A percentile compares a stretch with the other conserved stretches of the same genome.
These are phyloP conservation scores for Metschnikowia similis DNA, from an alignment of 805 yeast species.

Conservation along the genomic window DNA sequence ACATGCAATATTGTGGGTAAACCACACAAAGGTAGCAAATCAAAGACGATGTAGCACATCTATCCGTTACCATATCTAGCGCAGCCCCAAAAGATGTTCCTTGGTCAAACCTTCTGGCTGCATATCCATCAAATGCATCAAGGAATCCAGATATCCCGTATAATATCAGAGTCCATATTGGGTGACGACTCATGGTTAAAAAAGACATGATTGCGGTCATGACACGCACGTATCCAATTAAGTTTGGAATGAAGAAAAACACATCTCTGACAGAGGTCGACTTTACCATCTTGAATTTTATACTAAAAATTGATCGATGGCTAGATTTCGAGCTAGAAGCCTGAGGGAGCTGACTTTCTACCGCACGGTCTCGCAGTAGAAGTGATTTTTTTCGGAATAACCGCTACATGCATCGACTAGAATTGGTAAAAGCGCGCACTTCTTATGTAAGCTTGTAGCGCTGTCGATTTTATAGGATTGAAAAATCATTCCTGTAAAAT, in stretches of 20 bases:
- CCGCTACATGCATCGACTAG: not conserved
- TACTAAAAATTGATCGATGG: not conserved
- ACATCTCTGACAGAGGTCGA: slow-evolving; percentile 39
- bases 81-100: slow-evolving; percentile 94
- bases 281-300: not conserved
- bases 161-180: slow-evolving; percentile 66
- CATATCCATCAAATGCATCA: slow-evolving; percentile 95
- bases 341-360: not conserved
- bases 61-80: slow-evolving; percentile 96
- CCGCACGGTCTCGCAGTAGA: not conserved
- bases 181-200: slow-evolving; percentile 78
- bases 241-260: slow-evolving; percentile 80
- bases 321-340: not conserved
- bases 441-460: slow-evolving; percentile 1
- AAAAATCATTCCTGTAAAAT: not conserved
- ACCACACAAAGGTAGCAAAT: slow-evolving; percentile 79
- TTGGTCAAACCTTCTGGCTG: slow-evolving; percentile 86
- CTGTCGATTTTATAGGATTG: not conserved
- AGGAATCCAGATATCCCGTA: slow-evolving; percentile 86
- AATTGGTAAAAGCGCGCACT: slow-evolving; percentile 5
- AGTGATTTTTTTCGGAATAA: slow-evolving; percentile 1
- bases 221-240: slow-evolving; percentile 86
- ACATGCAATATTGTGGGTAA: slow-evolving; percentile 63
- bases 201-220: slow-evolving; percentile 77
- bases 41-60: slow-evolving; percentile 94